Evolutionary conservation across 306 rosid species (phyloP).

Genomic region (Fragaria nilgerrensis): DNA sequence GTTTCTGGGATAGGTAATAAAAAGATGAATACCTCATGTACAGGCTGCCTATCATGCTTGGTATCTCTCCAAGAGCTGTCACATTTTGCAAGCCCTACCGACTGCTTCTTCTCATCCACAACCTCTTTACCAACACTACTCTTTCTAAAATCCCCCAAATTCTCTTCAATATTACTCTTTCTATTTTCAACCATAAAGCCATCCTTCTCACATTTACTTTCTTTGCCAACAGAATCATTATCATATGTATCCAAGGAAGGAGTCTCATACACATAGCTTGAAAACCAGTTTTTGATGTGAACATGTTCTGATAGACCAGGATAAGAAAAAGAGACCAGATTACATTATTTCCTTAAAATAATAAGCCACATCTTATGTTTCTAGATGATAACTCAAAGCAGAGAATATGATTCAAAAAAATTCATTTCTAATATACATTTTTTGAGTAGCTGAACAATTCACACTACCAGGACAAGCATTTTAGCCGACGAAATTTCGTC

Average conservation of each 20-base stretch:
- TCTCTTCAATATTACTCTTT: background rate
- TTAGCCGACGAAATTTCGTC: too few relatives aligned
- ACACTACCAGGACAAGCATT: too few relatives aligned
- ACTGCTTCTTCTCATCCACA: slow-evolving; percentile 5
- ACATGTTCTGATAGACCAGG: slow-evolving; percentile 50
- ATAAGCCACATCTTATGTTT: background rate
- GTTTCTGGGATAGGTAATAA: background rate
- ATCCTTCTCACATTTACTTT: slow-evolving; percentile 26
- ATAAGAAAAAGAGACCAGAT: background rate
- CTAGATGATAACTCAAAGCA: background rate
- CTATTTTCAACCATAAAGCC: slow-evolving; percentile 23
- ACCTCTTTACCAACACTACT: slow-evolving; percentile 18
- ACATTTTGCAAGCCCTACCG: slow-evolving; percentile 20
- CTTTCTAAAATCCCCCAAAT: slow-evolving; percentile 1
- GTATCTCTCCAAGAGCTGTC: slow-evolving; percentile 15
- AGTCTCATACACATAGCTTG: slow-evolving; percentile 72
- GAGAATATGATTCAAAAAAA: background rate
- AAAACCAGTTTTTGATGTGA: slow-evolving; percentile 72
- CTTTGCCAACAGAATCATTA: slow-evolving; percentile 28
- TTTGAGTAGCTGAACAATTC: background rate
- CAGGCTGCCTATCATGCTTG: slow-evolving; percentile 28
- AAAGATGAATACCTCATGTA: slow-evolving; percentile 34
- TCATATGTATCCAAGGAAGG: slow-evolving; percentile 32
- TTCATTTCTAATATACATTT: background rate
- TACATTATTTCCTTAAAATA: background rate